Evolutionary conservation across 306 rosid genomes (phyloP).

Genomic region (Gynostemma pentaphyllum): DNA sequence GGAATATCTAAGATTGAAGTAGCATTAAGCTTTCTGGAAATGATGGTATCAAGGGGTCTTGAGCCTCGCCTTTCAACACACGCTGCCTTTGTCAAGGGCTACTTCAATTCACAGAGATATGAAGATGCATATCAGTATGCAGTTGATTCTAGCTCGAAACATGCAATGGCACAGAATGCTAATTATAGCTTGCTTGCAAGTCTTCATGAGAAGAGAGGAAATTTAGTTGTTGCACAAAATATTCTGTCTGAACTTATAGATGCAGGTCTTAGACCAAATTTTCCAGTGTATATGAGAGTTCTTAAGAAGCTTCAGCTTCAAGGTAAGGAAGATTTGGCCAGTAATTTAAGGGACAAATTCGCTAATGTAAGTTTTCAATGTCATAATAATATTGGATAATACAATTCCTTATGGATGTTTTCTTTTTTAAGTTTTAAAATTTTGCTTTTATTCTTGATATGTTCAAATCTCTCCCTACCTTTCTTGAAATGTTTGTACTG

Average conservation of each 20-base stretch:
- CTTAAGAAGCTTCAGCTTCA: conserved; percentile 25
- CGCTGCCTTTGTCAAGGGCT: conserved; percentile 50
- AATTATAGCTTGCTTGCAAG: conserved; percentile 55
- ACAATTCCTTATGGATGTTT: no score
- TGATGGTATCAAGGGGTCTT: conserved; percentile 36
- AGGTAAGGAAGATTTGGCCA: conserved; percentile 31
- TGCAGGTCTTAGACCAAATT: conserved; percentile 53
- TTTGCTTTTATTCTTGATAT: background rate
- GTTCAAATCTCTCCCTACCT: no score
- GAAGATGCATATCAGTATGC: conserved; percentile 51
- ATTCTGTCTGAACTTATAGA: conserved; percentile 54
- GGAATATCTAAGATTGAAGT: conserved; percentile 25
- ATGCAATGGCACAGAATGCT: conserved; percentile 26
- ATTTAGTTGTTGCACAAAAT: conserved; percentile 26
- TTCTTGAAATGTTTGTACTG: background rate
- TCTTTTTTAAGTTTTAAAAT: no score
- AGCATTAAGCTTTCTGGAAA: conserved; percentile 37
- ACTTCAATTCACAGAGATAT: conserved; percentile 30
- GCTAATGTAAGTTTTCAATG: conserved; percentile 18
- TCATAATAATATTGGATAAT: conserved; percentile 10
- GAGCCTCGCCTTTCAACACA: conserved; percentile 50
- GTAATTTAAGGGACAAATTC: conserved; percentile 33
- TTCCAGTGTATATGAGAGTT: conserved; percentile 28
- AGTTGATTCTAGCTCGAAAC: conserved; percentile 25
- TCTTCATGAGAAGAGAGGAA: conserved; percentile 47